Percentiles rank a stretch among this genome's conserved stretches.
Conservation (phyloP, 805 yeast genomes). For the Wickerhamomyces mucosus region DNA sequence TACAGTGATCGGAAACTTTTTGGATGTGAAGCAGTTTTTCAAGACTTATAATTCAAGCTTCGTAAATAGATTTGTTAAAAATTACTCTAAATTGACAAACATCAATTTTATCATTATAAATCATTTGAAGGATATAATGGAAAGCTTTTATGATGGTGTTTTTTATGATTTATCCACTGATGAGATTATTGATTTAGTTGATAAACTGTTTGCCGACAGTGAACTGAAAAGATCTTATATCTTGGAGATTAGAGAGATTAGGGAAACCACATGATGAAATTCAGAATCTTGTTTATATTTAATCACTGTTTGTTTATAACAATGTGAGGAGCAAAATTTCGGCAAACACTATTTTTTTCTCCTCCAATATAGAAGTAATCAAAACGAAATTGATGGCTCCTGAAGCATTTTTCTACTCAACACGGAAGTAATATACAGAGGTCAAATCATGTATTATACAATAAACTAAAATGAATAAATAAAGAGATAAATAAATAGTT, state of each 20-base stretch:
- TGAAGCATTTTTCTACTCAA: no score
- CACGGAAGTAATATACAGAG: no score
- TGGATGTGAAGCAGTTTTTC: constrained; percentile 9
- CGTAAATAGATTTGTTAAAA: constrained; percentile 6
- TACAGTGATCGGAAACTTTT: constrained; percentile 10
- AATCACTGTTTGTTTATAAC: no score
- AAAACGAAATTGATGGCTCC: no score
- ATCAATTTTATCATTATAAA: constrained; percentile 14
- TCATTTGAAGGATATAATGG: constrained; percentile 34
- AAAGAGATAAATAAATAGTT: no score
- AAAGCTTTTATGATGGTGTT: constrained; percentile 30
- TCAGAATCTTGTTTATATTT: no score
- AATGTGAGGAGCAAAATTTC: no score
- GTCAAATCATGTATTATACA: no score
- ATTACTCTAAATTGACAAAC: constrained; percentile 15
- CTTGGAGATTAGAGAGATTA: constrained; percentile 34
- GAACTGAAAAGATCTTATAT: constrained; percentile 25
- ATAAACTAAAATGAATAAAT: no score
- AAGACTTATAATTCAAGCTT: constrained; percentile 1
- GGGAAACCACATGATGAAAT: no score
- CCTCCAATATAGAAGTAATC: no score
- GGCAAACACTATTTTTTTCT: no score
- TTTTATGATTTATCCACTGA: constrained; percentile 28
- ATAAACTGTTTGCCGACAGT: constrained; percentile 30
- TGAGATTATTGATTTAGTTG: constrained; percentile 27